Conservation (phyloP, 2,329 filamentous ascomycete species). For the Cylindrodendrum hubeiense region DNA sequence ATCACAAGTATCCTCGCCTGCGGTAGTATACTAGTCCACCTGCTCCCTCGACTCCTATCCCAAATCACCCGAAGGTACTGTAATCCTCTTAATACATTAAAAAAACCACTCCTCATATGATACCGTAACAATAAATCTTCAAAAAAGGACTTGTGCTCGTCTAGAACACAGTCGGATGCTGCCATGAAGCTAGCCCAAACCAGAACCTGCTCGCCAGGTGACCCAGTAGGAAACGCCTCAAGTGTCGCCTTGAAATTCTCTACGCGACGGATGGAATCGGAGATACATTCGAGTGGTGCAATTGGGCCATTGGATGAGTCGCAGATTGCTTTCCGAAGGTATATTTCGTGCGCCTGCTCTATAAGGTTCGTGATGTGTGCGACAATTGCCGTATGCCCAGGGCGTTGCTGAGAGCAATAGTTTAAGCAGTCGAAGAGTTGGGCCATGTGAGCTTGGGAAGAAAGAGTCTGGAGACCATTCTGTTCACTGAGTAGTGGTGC, state of each 20-base stretch:
- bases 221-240: slow-evolving; percentile 21
- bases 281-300: neutral
- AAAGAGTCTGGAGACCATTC: slow-evolving; percentile 11
- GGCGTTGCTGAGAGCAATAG: slow-evolving; percentile 66
- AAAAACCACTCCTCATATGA: slow-evolving; percentile 28
- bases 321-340: slow-evolving; percentile 74
- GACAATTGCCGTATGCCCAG: slow-evolving; percentile 81
- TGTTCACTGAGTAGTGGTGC: slow-evolving; percentile 24
- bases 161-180: slow-evolving; percentile 26
- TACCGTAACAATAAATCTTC: slow-evolving; percentile 16
- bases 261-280: slow-evolving; percentile 22
- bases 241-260: slow-evolving; percentile 33
- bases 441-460: slow-evolving; percentile 13
- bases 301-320: neutral
- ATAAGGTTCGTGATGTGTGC: slow-evolving; percentile 84
- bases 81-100: slow-evolving; percentile 25
- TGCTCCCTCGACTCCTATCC: slow-evolving; percentile 10
- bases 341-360: slow-evolving; percentile 85
- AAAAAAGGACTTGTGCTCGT: slow-evolving; percentile 34
- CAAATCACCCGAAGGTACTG: slow-evolving; percentile 28
- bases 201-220: slow-evolving; percentile 31
- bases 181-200: slow-evolving; percentile 36
- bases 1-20: slow-evolving; percentile 29
- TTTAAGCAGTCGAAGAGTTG: slow-evolving; percentile 18
- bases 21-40: slow-evolving; percentile 31